Evolutionary conservation across 179 eudicot genomes (phyloP), one percentile per base, ranked within the genome.

Genomic region (Beta lomatogona): DNA sequence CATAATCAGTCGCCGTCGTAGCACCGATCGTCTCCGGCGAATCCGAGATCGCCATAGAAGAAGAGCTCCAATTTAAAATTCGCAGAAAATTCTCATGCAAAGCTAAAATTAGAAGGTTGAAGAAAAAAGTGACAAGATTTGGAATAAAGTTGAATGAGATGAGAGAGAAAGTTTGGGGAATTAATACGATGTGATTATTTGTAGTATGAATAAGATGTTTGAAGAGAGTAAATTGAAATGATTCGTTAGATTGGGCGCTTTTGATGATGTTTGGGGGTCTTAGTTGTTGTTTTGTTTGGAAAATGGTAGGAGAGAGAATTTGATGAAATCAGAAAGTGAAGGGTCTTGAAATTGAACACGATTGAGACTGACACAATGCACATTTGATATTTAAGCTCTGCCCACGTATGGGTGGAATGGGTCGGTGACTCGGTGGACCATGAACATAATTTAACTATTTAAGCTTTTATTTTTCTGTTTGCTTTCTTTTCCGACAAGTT

Each of bases 21-120:
- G 45, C 67, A 80, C 59, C 82, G 58, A 69, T 78, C 28, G 79
- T 83, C 45, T 87, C 93, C 67, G 86, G 83, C 82, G 90, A 85
- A 57, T 84, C 89, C 31, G 85, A 71, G 64, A 87, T 84, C 88
- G 89, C 85, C 94, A 91, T 86, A 3, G 36, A 6, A 78, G 18
- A n/a, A 6, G 4, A 53, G 19, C 8, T 69, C 64, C 7, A 50
- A 48, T 28, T 9, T 21, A 22, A 8, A 25, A 69, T 48, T 69
- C 31, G 28, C 46, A 44, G 3, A 69, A 54, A 54, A 13, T 22
- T 28, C n/a, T 79, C 81, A 79, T 79, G 81, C 81, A 79, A 36
- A 79, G 21, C 15, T 12, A 65, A 41, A 28, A 28, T 2, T 28
- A 28, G 31, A 28, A 28, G 1, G 31, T 28, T 28, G 31, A 28